These are phyloP conservation scores for Rhizopus arrhizus DNA, from an alignment of 371 early-diverging fungal genomes.

Conservation along the genomic window DNA sequence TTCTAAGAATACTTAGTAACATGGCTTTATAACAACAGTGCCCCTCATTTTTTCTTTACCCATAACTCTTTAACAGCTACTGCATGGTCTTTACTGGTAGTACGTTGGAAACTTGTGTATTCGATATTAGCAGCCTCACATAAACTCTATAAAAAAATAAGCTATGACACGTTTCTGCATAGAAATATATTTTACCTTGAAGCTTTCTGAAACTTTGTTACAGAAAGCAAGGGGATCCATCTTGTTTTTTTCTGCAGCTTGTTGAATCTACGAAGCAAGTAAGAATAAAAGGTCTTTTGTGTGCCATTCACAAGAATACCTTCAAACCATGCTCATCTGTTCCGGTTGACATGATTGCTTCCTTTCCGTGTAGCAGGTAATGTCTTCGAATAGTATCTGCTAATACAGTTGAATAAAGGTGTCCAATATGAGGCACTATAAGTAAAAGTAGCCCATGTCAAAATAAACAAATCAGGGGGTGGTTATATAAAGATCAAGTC, in stretches of 20 bases:
- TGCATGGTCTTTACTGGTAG: constrained; percentile 79
- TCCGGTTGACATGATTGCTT: constrained; percentile 75
- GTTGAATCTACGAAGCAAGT: constrained; percentile 72
- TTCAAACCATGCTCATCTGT: constrained; percentile 98
- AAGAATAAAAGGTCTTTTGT: neutral
- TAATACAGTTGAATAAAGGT: constrained; percentile 86
- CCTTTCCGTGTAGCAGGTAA: constrained; percentile 67
- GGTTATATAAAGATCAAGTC: neutral
- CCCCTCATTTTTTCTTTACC: constrained; percentile 40
- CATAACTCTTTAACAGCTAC: constrained; percentile 76
- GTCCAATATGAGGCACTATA: constrained; percentile 92
- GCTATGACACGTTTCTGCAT: neutral
- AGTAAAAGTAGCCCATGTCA: constrained; percentile 1
- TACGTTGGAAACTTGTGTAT: constrained; percentile 85
- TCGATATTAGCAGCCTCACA: constrained; percentile 73
- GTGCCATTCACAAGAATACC: constrained; percentile 39
- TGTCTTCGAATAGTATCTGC: constrained; percentile 83
- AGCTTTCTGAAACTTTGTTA: constrained; percentile 75
- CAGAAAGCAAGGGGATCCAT: constrained; percentile 74
- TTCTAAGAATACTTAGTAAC: constrained; percentile 39
- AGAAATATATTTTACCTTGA: constrained; percentile 53
- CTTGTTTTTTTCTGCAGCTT: constrained; percentile 76
- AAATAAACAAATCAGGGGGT: constrained; percentile 1
- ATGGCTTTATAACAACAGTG: neutral
- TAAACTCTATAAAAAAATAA: constrained; percentile 45